Base-by-base conservation (phyloP, 1,139 yeast genomes). In the Diutina neorugosa region DNA sequence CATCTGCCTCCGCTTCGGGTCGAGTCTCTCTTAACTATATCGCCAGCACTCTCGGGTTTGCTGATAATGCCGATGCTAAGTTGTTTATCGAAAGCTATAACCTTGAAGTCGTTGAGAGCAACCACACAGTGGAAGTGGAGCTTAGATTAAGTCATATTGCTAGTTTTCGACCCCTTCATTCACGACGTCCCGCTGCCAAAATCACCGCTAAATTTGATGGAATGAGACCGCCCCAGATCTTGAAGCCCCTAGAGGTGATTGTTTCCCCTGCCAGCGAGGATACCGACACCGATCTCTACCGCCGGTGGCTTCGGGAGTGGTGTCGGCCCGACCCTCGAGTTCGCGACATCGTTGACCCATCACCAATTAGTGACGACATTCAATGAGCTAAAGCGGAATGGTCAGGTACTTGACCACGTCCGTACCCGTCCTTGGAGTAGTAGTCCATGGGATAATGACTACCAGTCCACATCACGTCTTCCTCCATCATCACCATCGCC, bases 371-470 rank as follows among this genome's bases (percentile, higher is more conserved):
- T 9, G 5, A 1, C 34, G 9, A 12, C n/a, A 27, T 31, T 31
- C n/a, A 31, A 14, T 31, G 37, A 14, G 37, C 37, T 11, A 31
- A 31, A 14, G 37, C 37, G 6, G 37, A 11, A n/a, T 25, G 48
- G 23, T 64, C 60, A 1, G 96, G 96, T 16, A 76, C 65, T 59
- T 79, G 74, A 5, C 97, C 98, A 59, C 98, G 77, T 8, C 98
- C 99, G 61, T 93, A 91, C 0, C 98, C 98, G 55, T 89, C 89
- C 61, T 79, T 79, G 11, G 86, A 82, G 64, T 93, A 93, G 65
- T 93, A 93, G 66, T 94, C 98, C 98, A 93, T 93, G 6, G 98
- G 98, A 65, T 93, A 93, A 55, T 77, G 81, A 4, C 73, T 73
- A 25, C 77, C 77, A 48, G 69, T 73, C 81, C 96, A 89, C 69